Conservation (phyloP, 2,329 filamentous ascomycete species). For the Chrysosporium queenslandicum region DNA sequence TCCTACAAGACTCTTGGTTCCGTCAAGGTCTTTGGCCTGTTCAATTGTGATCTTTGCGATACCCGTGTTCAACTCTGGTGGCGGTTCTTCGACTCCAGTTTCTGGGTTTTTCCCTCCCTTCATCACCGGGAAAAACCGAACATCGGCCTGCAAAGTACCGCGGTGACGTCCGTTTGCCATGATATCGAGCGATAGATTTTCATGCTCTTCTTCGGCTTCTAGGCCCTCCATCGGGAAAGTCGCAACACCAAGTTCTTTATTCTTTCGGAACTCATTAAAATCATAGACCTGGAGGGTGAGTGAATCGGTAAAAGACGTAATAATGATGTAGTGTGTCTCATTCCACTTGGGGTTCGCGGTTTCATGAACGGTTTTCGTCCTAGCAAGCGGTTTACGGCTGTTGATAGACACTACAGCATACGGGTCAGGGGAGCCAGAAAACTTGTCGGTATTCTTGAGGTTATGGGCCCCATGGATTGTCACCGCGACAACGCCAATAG, state of each 20-base stretch:
- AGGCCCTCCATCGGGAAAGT: constrained; percentile 77
- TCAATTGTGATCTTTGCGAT: constrained; percentile 89
- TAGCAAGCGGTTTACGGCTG: constrained; percentile 66
- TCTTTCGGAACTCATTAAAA: constrained; percentile 91
- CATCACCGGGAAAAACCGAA: constrained; percentile 92
- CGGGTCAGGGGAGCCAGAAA: constrained; percentile 82
- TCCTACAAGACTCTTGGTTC: constrained; percentile 82
- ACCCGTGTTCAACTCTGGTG: constrained; percentile 84
- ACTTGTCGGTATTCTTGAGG: constrained; percentile 90
- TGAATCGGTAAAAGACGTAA: constrained; percentile 81
- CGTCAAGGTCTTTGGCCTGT: constrained; percentile 92
- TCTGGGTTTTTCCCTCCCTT: constrained; percentile 55
- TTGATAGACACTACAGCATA: constrained; percentile 81
- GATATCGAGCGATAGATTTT: constrained; percentile 78
- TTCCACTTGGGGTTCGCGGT: constrained; percentile 86
- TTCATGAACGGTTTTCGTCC: constrained; percentile 79
- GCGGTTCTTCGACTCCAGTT: constrained; percentile 67
- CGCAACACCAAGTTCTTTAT: constrained; percentile 83
- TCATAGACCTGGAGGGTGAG: constrained; percentile 80
- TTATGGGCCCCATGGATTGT: constrained; percentile 85
- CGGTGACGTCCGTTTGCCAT: constrained; percentile 73
- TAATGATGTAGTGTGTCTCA: constrained; percentile 89
- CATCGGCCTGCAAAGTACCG: constrained; percentile 67
- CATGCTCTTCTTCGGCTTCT: constrained; percentile 64
- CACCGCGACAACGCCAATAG: constrained; percentile 84